Percentiles rank a stretch among this genome's conserved stretches.
phyloP scores from a whole-genome alignment of 2,329 filamentous ascomycete species.

The Cordyceps farinosa region DNA sequence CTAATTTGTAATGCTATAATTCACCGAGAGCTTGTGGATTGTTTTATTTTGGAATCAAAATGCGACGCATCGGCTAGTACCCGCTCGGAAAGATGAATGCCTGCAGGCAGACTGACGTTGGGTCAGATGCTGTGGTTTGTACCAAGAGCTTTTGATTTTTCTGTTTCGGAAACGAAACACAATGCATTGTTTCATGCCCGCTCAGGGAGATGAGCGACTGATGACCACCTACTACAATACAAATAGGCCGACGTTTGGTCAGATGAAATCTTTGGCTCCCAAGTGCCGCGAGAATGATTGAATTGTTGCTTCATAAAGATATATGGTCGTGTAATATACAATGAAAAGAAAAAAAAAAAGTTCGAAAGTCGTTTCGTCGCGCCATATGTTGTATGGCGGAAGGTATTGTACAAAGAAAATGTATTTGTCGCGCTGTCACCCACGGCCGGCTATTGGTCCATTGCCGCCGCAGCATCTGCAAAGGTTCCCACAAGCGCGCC shows the following conservation, averaged over 20 bases:
- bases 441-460: conserved; percentile 32
- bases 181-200: not conserved
- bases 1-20: not conserved
- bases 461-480: conserved; percentile 54
- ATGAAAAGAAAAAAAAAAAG: not conserved
- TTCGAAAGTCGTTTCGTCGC: not conserved
- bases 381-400: conserved; percentile 7
- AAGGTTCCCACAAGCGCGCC: conserved; percentile 56
- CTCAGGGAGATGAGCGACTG: not conserved
- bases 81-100: too few species aligned
- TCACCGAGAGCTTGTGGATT: not conserved
- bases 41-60: not conserved
- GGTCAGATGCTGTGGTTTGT: not conserved
- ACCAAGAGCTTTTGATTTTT: not conserved
- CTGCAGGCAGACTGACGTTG: too few species aligned
- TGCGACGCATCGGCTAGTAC: not conserved
- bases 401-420: conserved; percentile 13
- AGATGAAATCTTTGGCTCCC: not conserved
- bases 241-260: not conserved
- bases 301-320: not conserved
- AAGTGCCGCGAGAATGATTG: not conserved
- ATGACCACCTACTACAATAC: not conserved
- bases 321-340: conserved; percentile 5
- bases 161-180: too few species aligned
- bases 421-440: not conserved